Base-by-base conservation (phyloP, 2,329 filamentous ascomycete species). In the Venturia asperata region DNA sequence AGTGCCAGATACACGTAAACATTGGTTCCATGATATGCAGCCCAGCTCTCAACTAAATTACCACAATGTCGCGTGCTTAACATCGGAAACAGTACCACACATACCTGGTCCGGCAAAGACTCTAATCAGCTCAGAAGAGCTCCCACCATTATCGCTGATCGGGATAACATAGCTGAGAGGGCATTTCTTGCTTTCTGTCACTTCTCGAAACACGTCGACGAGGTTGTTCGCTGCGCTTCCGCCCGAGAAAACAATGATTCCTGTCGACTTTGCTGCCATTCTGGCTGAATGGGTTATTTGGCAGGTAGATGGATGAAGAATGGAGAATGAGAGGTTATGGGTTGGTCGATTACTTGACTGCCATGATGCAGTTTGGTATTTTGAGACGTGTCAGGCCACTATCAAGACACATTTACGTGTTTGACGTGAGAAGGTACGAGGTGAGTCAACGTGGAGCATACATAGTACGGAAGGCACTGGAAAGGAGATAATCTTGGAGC, bases 141-240 rank as follows among this genome's bases (percentile, higher is more conserved):
- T 95, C 47, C 93, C 93, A 61, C 93, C 93, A 76, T 97, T 97
- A 77, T 97, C 93, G 69, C 90, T 94, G 74, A 97, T 96, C 43
- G 93, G 93, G 63, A 97, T 96, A 66, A 97, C 86, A 75, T 96
- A 95, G 76, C 85, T 91, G 52, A 95, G 78, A 2, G 83, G 79
- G 72, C 88, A 89, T 49, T 82, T 77, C 67, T 88, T 89, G 70
- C 82, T 87, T 68, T 86, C 76, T 37, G 79, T 75, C 5, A 85
- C 77, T 27, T 78, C 76, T 66, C 82, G 87, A 77, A 97, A 97
- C 13, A 96, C 90, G 74, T 97, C 93, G 49, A 97, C 93, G 5
- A 97, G 83, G 71, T 84, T 95, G 74, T 97, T 97, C 6, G 93
- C 92, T n/a, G 92, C 93, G 70, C 91, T 96, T 64, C 92, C 92